Conservation (phyloP, 495 filamentous ascomycete species). For the Gamarada debralockiae region DNA sequence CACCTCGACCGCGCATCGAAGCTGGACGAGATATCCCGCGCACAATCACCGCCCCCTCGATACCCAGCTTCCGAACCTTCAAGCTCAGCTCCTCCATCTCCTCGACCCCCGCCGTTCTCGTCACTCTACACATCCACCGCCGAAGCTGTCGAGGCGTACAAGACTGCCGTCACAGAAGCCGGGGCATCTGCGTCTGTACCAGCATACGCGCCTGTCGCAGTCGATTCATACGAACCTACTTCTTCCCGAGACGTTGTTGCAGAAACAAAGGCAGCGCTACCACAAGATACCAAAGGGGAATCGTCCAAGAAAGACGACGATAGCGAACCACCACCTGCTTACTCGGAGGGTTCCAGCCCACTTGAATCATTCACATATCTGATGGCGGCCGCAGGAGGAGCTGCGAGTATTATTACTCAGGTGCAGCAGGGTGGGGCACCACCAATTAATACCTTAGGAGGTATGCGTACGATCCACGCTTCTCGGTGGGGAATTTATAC, state of each 20-base stretch:
- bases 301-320: slow-evolving; percentile 68
- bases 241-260: slow-evolving; percentile 45
- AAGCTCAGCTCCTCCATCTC: slow-evolving; percentile 47
- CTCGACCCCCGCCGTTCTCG: slow-evolving; percentile 59
- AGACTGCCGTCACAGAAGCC: slow-evolving; percentile 51
- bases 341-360: slow-evolving; percentile 90
- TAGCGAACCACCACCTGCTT: slow-evolving; percentile 89
- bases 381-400: slow-evolving; percentile 95
- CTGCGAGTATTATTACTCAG: slow-evolving; percentile 97
- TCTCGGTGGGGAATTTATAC: too few relatives aligned
- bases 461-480: slow-evolving; percentile 51
- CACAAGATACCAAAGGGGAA: slow-evolving; percentile 73
- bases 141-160: slow-evolving; percentile 27
- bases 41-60: slow-evolving; percentile 57
- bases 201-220: slow-evolving; percentile 51
- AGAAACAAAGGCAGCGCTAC: slow-evolving; percentile 81
- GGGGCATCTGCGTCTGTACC: slow-evolving; percentile 53
- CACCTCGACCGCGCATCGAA: slow-evolving; percentile 39
- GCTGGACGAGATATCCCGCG: slow-evolving; percentile 23
- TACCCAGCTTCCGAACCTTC: slow-evolving; percentile 62
- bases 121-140: slow-evolving; percentile 46
- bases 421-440: slow-evolving; percentile 87
- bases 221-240: slow-evolving; percentile 25
- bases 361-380: slow-evolving; percentile 92
- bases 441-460: slow-evolving; percentile 82